Percentiles rank a stretch among this genome's conserved stretches.
These are phyloP conservation scores for Setaria italica DNA, from an alignment of 202 grass and related monocot species.

Conservation along the genomic window DNA sequence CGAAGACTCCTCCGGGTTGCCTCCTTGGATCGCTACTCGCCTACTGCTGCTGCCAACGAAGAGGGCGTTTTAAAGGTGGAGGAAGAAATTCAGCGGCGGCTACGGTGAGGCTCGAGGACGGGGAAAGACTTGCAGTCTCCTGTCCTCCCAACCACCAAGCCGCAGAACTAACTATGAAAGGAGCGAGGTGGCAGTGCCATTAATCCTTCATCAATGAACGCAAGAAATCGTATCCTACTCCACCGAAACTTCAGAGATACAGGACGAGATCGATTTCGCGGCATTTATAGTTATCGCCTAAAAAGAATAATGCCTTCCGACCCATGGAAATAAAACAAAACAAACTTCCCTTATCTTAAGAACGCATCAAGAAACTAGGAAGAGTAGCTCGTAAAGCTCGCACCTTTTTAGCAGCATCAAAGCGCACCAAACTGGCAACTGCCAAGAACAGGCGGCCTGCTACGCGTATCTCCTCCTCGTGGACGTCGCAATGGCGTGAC, in stretches of 20 bases:
- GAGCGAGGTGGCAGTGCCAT: background rate
- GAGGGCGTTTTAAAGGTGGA: background rate
- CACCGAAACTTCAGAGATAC: background rate
- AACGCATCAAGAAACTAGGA: slow-evolving; percentile 3
- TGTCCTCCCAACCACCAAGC: slow-evolving; percentile 31
- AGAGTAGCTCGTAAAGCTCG: background rate
- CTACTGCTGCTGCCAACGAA: background rate
- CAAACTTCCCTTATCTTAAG: background rate
- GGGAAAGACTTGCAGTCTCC: slow-evolving; percentile 19
- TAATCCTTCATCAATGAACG: slow-evolving; percentile 43
- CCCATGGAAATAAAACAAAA: too few relatives aligned
- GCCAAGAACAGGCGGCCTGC: slow-evolving; percentile 13
- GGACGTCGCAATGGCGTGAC: background rate
- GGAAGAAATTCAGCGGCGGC: slow-evolving; percentile 37
- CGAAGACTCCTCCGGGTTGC: background rate
- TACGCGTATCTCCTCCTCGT: slow-evolving; percentile 31
- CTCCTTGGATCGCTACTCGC: background rate
- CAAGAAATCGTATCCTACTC: background rate
- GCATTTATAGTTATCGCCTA: slow-evolving; percentile 22
- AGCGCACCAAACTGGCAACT: slow-evolving; percentile 3
- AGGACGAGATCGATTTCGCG: background rate
- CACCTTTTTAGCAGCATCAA: slow-evolving; percentile 24
- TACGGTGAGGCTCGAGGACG: background rate
- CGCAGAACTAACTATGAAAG: background rate
- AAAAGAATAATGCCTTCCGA: background rate